Conservation (phyloP, 805 yeast genomes). For the Metschnikowia cerradonensis region DNA sequence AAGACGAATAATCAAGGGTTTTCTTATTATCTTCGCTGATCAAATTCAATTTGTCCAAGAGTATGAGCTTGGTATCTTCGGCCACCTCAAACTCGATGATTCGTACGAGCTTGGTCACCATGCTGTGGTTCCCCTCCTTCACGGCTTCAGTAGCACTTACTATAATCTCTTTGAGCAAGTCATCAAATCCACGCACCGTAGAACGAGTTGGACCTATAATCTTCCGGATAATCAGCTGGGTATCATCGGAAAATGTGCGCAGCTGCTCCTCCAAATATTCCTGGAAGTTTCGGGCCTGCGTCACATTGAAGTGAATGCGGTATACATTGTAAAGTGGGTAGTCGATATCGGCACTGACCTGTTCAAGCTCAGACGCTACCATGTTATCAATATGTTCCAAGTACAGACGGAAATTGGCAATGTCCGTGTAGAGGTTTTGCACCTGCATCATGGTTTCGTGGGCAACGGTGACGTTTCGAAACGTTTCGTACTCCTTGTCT, state of each 20-base stretch:
- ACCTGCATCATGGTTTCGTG: constrained; percentile 73
- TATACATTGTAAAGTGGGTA: constrained; percentile 54
- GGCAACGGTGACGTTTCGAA: constrained; percentile 61
- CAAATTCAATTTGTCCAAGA: constrained; percentile 31
- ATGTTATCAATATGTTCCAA: constrained; percentile 48
- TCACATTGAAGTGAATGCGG: constrained; percentile 64
- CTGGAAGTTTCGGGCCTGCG: constrained; percentile 68
- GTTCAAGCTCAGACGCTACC: constrained; percentile 43
- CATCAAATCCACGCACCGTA: constrained; percentile 58
- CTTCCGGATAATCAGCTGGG: constrained; percentile 58
- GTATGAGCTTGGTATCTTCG: constrained; percentile 57
- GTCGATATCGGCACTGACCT: constrained; percentile 29
- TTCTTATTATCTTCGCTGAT: constrained; percentile 14
- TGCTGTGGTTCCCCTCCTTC: constrained; percentile 60
- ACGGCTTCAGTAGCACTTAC: constrained; percentile 68
- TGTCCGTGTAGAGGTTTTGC: constrained; percentile 57
- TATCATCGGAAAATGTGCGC: constrained; percentile 50
- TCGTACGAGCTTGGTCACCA: constrained; percentile 69
- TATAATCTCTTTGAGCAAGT: constrained; percentile 59
- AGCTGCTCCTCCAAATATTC: constrained; percentile 69
- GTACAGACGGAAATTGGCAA: constrained; percentile 51
- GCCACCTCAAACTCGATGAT: constrained; percentile 76
- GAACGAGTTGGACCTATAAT: constrained; percentile 45
- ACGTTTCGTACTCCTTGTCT: constrained; percentile 63
- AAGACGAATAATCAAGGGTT: constrained; percentile 26